phyloP scores from a whole-genome alignment of 2,329 filamentous ascomycete genomes.

The Diaporthe sp. region DNA sequence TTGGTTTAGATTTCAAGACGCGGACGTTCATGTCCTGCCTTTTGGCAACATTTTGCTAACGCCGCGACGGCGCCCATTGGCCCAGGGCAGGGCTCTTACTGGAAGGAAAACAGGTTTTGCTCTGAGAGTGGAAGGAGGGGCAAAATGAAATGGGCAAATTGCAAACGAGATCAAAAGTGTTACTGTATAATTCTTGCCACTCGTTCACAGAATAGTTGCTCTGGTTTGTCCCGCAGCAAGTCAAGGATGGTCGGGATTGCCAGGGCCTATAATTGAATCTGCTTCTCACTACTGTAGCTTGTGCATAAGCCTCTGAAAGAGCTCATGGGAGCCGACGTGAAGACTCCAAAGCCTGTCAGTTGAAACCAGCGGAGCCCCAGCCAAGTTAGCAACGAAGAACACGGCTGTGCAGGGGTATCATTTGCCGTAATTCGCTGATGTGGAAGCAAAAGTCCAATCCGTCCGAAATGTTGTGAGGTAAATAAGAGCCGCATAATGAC shows the following conservation, averaged over 20 bases:
- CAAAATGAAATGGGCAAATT: constrained; percentile 21
- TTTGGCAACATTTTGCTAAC: constrained; percentile 12
- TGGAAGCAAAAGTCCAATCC: background rate
- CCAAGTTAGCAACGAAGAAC: background rate
- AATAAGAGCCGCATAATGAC: constrained; percentile 10
- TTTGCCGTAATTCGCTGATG: background rate
- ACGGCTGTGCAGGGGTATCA: background rate
- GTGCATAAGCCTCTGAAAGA: background rate
- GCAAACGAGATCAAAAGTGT: constrained; percentile 33
- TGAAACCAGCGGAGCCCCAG: background rate
- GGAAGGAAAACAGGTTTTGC: background rate
- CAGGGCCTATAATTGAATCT: constrained; percentile 25
- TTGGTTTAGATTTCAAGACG: constrained; percentile 20
- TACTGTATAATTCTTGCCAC: constrained; percentile 38
- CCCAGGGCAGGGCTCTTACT: constrained; percentile 23
- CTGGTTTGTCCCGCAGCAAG: background rate
- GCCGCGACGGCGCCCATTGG: background rate
- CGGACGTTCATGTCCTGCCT: constrained; percentile 24
- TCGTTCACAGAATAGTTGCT: constrained; percentile 34
- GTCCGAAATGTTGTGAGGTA: background rate
- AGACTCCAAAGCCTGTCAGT: background rate
- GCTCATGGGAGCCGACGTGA: background rate
- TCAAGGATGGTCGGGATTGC: background rate
- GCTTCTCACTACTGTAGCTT: constrained; percentile 17
- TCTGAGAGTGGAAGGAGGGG: background rate